These are phyloP conservation scores for Phaseolus lunatus DNA, from an alignment of 306 rosid genomes.

Conservation along the genomic window DNA sequence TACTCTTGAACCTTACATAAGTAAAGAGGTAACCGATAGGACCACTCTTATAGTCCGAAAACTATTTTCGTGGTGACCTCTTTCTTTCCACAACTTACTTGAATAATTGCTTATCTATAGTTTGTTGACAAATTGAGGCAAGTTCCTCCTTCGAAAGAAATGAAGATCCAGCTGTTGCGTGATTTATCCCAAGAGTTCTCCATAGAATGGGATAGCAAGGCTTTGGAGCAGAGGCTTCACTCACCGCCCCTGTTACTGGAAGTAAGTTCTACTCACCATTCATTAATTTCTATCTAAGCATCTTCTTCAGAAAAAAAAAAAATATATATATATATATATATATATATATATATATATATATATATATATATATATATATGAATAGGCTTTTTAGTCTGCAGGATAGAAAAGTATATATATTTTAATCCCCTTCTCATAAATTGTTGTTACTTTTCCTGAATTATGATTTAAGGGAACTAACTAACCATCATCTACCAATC, in stretches of 20 bases:
- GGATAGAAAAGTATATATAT: neutral
- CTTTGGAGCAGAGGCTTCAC: conserved; percentile 64
- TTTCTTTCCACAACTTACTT: conserved; percentile 39
- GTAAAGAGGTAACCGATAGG: conserved; percentile 64
- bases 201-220: conserved; percentile 72
- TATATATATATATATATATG: no score
- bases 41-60: neutral
- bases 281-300: conserved; percentile 13
- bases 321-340: no score
- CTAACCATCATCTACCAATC: neutral
- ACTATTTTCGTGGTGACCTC: neutral
- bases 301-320: neutral
- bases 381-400: neutral
- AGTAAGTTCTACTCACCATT: conserved; percentile 45
- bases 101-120: conserved; percentile 53
- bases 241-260: conserved; percentile 43
- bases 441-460: neutral
- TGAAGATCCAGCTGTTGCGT: conserved; percentile 70
- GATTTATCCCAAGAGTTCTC: conserved; percentile 70
- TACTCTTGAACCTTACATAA: conserved; percentile 57
- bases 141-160: conserved; percentile 63
- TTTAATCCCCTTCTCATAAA: neutral
- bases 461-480: neutral
- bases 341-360: no score
- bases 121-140: conserved; percentile 62